These are phyloP conservation scores for Hansfordia pulvinata DNA, from an alignment of 2,329 filamentous ascomycete species.

Conservation along the genomic window DNA sequence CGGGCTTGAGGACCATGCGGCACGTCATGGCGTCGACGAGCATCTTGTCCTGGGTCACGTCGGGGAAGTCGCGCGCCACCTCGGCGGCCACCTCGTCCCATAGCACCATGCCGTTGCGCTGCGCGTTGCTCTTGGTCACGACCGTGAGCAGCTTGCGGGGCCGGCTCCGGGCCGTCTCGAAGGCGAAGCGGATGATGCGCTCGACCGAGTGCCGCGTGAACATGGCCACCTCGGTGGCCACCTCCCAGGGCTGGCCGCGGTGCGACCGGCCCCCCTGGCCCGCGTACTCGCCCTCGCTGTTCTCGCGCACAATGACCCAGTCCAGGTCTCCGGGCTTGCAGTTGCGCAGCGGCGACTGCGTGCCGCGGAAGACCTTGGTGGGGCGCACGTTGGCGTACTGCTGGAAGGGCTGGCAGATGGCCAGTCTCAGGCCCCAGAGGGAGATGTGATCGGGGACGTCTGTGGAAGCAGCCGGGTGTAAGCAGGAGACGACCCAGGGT, in stretches of 20 bases:
- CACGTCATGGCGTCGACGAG: conserved; percentile 55
- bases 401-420: conserved; percentile 50
- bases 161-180: conserved; percentile 42
- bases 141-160: conserved; percentile 45
- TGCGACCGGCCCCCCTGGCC: conserved; percentile 52
- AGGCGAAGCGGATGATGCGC: conserved; percentile 48
- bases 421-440: conserved; percentile 49
- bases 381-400: conserved; percentile 56
- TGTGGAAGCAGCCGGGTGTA: conserved; percentile 6
- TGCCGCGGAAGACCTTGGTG: conserved; percentile 45
- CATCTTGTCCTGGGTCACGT: conserved; percentile 51
- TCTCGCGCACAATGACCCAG: conserved; percentile 55
- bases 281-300: conserved; percentile 53
- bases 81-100: conserved; percentile 49
- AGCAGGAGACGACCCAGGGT: background rate
- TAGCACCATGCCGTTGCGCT: conserved; percentile 53
- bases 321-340: conserved; percentile 40
- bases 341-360: conserved; percentile 39
- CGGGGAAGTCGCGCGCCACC: conserved; percentile 42
- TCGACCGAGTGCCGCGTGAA: conserved; percentile 48
- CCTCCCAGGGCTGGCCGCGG: conserved; percentile 42
- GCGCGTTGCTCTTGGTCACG: conserved; percentile 53
- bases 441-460: conserved; percentile 53
- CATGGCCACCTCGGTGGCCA: conserved; percentile 47
- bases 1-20: conserved; percentile 46